Percentiles rank a stretch among this genome's conserved stretches.
These are phyloP conservation scores for Punica granatum DNA, from an alignment of 345 rosid species.

Conservation along the genomic window DNA sequence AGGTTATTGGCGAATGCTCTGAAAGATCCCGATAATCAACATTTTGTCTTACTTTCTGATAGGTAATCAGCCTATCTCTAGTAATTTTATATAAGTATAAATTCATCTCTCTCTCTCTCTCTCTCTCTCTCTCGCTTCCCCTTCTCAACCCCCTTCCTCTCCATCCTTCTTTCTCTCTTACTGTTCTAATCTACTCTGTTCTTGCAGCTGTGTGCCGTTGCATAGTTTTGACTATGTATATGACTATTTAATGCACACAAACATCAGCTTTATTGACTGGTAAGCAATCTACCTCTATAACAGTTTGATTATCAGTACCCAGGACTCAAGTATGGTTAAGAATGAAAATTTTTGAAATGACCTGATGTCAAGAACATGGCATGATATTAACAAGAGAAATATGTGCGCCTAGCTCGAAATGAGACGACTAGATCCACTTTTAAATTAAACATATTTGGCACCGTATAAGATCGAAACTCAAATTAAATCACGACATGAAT, in stretches of 20 bases:
- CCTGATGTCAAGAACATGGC: neutral
- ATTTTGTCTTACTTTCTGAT: constrained; percentile 94
- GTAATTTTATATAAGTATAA: constrained; percentile 9
- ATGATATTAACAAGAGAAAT: neutral
- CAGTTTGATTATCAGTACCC: neutral
- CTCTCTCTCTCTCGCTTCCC: no score
- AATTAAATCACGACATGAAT: neutral
- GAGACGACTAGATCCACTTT: neutral
- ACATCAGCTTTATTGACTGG: constrained; percentile 92
- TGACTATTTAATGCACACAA: constrained; percentile 71
- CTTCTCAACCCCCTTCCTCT: no score
- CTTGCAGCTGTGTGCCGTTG: constrained; percentile 87
- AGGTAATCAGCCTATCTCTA: constrained; percentile 37
- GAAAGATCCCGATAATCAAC: constrained; percentile 83
- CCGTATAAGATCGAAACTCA: neutral
- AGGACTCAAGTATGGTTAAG: neutral
- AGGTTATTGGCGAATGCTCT: constrained; percentile 85
- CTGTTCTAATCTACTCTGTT: neutral
- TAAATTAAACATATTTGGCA: neutral
- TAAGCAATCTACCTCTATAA: constrained; percentile 16
- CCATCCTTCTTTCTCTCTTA: no score
- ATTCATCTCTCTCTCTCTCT: neutral
- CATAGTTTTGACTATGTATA: constrained; percentile 80
- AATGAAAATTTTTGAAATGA: neutral
- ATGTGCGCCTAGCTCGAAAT: neutral